Base-by-base conservation (phyloP, 345 rosid species). In the Camelina sativa region DNA sequence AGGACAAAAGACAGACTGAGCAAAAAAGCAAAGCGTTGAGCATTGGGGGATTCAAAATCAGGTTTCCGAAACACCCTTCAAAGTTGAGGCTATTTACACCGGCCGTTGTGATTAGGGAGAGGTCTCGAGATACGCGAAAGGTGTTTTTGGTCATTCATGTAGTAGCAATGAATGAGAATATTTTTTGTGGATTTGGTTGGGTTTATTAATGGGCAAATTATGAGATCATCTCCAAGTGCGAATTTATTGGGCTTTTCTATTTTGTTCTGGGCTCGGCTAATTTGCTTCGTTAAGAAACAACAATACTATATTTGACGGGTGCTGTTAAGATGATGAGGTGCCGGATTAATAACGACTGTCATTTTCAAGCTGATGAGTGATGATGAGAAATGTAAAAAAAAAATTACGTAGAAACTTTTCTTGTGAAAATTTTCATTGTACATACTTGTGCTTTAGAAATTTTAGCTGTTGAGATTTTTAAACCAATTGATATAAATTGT, bases 51-150 rank as follows among this genome's bases (percentile, higher is more conserved):
- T 63, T 62, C 59, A 76, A 76, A 63, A 1, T 4, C 3, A 8
- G 0, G 3, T 41, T 77, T 60, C 73, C 69, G 43, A 16, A 28
- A 1, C 12, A 43, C 73, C 80, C 80, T 77, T 65, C 0, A 9
- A 2, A n/a, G 2, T 9, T 7, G 34, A 58, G 7, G 6, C 34
- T 71, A 77, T 71, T 77, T 71, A 77, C 80, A 77, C 64, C 57
- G 69, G 77, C 73, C 77, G 80, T 72, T 71, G 72, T 25, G 61
- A 70, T 2, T 30, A 7, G 5, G 1, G 55, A 0, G 68, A n/a
- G 41, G 17, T 72, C 77, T 78, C 81, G 73, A 78, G 77, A 78
- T 78, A 44, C 52, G 80, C 64, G 47, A 59, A 60, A 53, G 77
- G 81, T 44, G 35, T 22, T 66, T 71, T 60, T 40, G 3, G 72